Conservation (phyloP, 192 early-diverging fungal genomes). For the Backusella sp. region DNA sequence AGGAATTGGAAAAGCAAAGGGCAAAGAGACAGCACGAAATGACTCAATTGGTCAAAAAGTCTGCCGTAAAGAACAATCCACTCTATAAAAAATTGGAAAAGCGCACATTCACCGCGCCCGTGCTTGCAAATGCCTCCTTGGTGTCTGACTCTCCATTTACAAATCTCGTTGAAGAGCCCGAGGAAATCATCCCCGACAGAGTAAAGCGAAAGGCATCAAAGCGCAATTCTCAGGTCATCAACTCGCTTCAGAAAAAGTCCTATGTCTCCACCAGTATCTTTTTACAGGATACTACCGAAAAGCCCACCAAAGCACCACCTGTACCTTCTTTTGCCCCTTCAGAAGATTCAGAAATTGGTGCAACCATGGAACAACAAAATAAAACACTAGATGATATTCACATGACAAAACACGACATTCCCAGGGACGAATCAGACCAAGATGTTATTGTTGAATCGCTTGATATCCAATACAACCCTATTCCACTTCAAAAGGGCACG, state of each 20-base stretch:
- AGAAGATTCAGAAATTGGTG: neutral
- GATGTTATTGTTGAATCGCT: neutral
- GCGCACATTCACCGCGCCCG: neutral
- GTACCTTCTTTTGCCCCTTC: neutral
- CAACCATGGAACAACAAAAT: neutral
- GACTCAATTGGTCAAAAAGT: constrained; percentile 22
- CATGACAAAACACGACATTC: neutral
- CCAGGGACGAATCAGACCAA: neutral
- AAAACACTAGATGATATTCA: neutral
- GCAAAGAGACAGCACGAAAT: constrained; percentile 22
- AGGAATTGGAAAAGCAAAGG: constrained; percentile 23
- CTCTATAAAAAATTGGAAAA: constrained; percentile 17
- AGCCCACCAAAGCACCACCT: neutral
- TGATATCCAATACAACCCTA: neutral
- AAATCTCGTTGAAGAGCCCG: neutral
- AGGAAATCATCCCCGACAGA: neutral
- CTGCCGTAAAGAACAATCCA: constrained; percentile 36
- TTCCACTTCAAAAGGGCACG: neutral
- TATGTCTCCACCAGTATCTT: constrained; percentile 31
- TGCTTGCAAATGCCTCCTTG: neutral
- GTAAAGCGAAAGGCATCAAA: neutral
- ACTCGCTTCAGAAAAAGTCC: constrained; percentile 23
- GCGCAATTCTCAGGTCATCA: constrained; percentile 28
- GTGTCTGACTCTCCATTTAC: neutral
- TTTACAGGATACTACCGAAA: neutral